phyloP scores from a whole-genome alignment of 2,329 filamentous ascomycete genomes.

The Plenodomus biglobosus region DNA sequence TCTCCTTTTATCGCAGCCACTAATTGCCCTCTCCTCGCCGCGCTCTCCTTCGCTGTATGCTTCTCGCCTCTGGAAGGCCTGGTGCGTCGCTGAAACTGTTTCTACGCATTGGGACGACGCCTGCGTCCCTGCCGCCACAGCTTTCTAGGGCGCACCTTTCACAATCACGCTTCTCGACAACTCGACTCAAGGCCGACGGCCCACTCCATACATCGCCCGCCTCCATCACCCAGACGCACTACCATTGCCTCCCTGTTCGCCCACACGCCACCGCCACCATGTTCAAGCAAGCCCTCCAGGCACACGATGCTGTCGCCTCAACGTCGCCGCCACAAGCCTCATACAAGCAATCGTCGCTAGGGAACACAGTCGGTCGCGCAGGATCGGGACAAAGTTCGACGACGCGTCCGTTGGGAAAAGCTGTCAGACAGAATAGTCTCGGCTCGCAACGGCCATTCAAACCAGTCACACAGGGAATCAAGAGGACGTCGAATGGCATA shows the following conservation, averaged over 20 bases:
- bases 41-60: conserved; percentile 44
- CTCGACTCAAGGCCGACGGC: conserved; percentile 4
- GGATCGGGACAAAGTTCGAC: conserved; percentile 33
- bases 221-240: conserved; percentile 10
- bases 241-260: conserved; percentile 19
- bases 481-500: conserved; percentile 51
- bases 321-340: conserved; percentile 25
- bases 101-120: conserved; percentile 23
- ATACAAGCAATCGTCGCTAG: conserved; percentile 35
- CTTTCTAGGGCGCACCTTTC: conserved; percentile 22
- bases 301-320: conserved; percentile 39
- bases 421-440: conserved; percentile 29
- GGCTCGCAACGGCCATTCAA: conserved; percentile 12
- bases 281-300: conserved; percentile 47
- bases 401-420: conserved; percentile 40
- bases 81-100: conserved; percentile 41
- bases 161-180: conserved; percentile 18
- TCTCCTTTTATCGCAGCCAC: neutral
- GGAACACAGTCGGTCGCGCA: conserved; percentile 46
- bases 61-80: conserved; percentile 29
- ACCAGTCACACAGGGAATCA: conserved; percentile 39
- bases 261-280: conserved; percentile 30
- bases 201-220: neutral
- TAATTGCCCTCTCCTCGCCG: conserved; percentile 10
- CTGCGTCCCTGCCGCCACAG: conserved; percentile 17